Base-by-base conservation (phyloP, 2,329 filamentous ascomycete species). In the Pseudogymnoascus sp. region DNA sequence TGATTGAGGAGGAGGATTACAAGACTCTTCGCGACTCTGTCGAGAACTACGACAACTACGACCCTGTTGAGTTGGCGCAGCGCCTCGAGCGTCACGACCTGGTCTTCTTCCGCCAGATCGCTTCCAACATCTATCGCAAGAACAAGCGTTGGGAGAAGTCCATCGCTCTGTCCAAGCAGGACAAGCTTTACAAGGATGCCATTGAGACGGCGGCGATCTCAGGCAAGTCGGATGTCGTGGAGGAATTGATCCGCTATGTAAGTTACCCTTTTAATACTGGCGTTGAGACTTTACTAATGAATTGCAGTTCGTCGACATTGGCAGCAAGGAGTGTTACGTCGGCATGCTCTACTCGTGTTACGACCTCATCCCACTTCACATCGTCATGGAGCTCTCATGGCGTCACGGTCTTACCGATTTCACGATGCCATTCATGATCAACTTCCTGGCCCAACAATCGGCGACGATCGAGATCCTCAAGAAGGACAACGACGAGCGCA, bases 71-170 rank as follows among this genome's bases (percentile, higher is more conserved):
- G 25, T 85, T 99, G 65, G 96, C 95, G 1, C 85, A 90, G 74
- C 90, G 95, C 63, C 83, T 99, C 10, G 96, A 99, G 84, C 95
- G 95, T 81, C 96, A 99, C 74, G 95, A 99, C 64, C 81, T 99
- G 59, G 93, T 99, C 68, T 99, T 99, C 84, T 99, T 99, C 89
- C 89, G 95, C 73, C 95, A 99, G 78, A 96, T 99, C 73, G 95
- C 95, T 4, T 92, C 96, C 69, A 96, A 84, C 78, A 99, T 99
- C 77, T 99, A 97, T 82, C 92, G 96, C 76, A 99, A 97, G 85
- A 97, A 96, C 83, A 97, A 97, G 89, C 87, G 95, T 67, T 99
- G 96, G 96, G 93, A 97, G 81, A 97, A 97, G 81, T 97, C 93
- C 3, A 99, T 99, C 76, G 86, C 91, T 36, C 82, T 99, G 56